Conservation (phyloP, 495 filamentous ascomycete genomes). For the Lasiosphaeria miniovina region DNA sequence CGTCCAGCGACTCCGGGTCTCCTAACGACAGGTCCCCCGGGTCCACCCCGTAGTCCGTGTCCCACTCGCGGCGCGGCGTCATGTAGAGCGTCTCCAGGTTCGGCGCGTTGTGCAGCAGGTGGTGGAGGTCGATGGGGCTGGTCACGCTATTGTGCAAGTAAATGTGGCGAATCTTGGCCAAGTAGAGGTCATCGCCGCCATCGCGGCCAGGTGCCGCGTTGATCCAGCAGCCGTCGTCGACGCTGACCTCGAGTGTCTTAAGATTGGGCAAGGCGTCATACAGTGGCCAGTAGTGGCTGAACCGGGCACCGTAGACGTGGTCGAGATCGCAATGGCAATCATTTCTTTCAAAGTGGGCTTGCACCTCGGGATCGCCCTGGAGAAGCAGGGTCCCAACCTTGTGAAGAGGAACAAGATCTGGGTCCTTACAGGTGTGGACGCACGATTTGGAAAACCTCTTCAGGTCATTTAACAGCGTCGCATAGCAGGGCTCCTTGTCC, state of each 20-base stretch:
- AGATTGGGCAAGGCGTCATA: conserved; percentile 23
- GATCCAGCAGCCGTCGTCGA: conserved; percentile 29
- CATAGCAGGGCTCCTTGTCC: conserved; percentile 26
- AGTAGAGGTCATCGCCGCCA: conserved; percentile 6
- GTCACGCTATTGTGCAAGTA: conserved; percentile 31
- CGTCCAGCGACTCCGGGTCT: conserved; percentile 26
- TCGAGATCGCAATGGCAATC: conserved; percentile 20
- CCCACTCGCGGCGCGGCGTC: conserved; percentile 19
- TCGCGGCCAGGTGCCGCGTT: background rate
- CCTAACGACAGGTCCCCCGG: conserved; percentile 5
- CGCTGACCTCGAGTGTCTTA: conserved; percentile 27
- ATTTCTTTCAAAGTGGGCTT: conserved; percentile 22
- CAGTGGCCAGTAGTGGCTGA: conserved; percentile 19
- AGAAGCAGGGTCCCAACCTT: conserved; percentile 19
- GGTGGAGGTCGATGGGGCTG: conserved; percentile 24
- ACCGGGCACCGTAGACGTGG: conserved; percentile 22
- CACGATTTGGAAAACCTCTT: conserved; percentile 7
- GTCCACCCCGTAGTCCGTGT: background rate
- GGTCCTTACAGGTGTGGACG: background rate
- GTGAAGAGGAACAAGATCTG: conserved; percentile 10
- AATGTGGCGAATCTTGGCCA: conserved; percentile 22
- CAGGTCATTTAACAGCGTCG: conserved; percentile 10
- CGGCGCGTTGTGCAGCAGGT: conserved; percentile 27
- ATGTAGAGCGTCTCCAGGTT: conserved; percentile 33
- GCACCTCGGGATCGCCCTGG: conserved; percentile 27